Evolutionary conservation across 441 rosid species (phyloP).

Genomic region (Erysimum cheiri): DNA sequence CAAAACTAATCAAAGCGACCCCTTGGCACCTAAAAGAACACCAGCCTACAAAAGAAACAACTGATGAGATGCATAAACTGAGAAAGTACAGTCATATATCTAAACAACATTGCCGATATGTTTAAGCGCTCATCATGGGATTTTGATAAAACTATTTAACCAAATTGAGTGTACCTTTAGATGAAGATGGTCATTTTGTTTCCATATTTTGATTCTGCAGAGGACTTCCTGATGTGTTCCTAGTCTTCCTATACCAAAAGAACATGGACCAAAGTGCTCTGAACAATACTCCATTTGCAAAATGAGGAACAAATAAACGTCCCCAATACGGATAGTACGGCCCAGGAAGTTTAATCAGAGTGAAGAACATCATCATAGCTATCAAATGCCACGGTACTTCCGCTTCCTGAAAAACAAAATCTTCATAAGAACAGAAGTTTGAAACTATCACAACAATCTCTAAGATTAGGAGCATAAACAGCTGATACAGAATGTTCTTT

Average conservation of each 20-base stretch:
- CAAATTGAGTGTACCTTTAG: constrained; percentile 19
- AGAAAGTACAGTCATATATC: not conserved
- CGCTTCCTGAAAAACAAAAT: constrained; percentile 64
- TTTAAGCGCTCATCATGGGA: not conserved
- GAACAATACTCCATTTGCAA: constrained; percentile 80
- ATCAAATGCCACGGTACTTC: constrained; percentile 91
- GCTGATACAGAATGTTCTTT: not conserved
- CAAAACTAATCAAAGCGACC: constrained; percentile 19
- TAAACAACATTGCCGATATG: not conserved
- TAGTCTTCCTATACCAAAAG: constrained; percentile 65
- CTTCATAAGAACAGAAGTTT: not conserved
- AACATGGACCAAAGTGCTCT: constrained; percentile 68
- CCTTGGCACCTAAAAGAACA: not conserved
- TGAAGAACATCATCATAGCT: constrained; percentile 59
- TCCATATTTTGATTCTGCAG: constrained; percentile 31
- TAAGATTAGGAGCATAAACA: not conserved
- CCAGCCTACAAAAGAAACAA: constrained; percentile 33
- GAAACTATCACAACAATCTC: not conserved
- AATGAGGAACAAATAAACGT: constrained; percentile 69
- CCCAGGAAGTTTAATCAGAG: constrained; percentile 70
- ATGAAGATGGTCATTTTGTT: constrained; percentile 26
- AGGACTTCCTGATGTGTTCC: constrained; percentile 41
- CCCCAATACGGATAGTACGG: constrained; percentile 84
- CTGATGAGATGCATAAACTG: not conserved
- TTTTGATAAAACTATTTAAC: not conserved